These are phyloP conservation scores for Chrysosphaeria jannelii DNA, from an alignment of 2,329 filamentous ascomycete species.

Conservation along the genomic window DNA sequence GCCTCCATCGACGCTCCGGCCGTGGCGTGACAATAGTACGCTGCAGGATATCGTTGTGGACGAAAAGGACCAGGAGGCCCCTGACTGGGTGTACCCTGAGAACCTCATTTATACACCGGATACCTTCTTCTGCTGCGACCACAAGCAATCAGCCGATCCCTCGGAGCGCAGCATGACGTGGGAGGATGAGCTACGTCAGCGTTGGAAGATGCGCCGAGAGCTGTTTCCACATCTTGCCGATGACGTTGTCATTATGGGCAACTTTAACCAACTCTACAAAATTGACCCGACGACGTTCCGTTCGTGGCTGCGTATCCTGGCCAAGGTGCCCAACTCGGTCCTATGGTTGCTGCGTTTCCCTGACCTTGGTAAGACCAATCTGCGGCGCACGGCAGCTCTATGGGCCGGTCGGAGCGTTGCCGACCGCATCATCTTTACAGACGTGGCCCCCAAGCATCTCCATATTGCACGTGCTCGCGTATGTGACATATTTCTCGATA, in stretches of 20 bases:
- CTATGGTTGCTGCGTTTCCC: constrained; percentile 95
- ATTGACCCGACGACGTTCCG: constrained; percentile 94
- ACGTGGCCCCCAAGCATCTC: constrained; percentile 80
- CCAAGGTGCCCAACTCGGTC: constrained; percentile 57
- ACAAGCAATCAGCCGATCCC: constrained; percentile 50
- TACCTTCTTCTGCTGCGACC: constrained; percentile 96
- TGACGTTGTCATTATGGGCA: constrained; percentile 71
- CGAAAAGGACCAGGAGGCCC: constrained; percentile 35
- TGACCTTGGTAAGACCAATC: constrained; percentile 65
- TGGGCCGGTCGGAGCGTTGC: constrained; percentile 78
- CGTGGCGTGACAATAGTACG: constrained; percentile 43
- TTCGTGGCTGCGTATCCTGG: constrained; percentile 76
- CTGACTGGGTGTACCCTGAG: constrained; percentile 84
- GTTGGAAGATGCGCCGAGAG: constrained; percentile 83
- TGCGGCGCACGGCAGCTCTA: constrained; percentile 44
- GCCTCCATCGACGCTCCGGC: constrained; percentile 50
- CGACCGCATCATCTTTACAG: constrained; percentile 70
- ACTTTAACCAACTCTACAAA: constrained; percentile 99
- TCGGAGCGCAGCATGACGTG: constrained; percentile 38
- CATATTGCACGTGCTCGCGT: constrained; percentile 81
- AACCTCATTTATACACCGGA: constrained; percentile 87
- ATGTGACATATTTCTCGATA: constrained; percentile 87
- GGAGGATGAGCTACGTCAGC: constrained; percentile 50
- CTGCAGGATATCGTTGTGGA: constrained; percentile 37
- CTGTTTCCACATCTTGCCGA: constrained; percentile 62